Conservation (phyloP, 495 filamentous ascomycete species). For the Symbiotaphrina buchneri region DNA sequence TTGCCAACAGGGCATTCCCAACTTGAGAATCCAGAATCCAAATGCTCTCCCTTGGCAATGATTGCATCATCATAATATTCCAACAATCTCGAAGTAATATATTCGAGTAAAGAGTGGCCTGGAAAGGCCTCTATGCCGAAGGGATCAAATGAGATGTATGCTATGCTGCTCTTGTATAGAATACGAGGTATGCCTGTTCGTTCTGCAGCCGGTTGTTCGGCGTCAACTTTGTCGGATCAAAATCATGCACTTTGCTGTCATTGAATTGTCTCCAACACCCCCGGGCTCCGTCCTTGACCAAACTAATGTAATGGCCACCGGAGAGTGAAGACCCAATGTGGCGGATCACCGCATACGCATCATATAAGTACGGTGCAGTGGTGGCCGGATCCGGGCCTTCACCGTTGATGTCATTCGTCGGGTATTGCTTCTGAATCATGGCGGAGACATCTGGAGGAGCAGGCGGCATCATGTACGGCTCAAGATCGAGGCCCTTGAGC, state of each 20-base stretch:
- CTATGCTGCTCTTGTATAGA: constrained; percentile 24
- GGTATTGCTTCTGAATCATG: not conserved
- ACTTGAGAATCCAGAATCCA: too few species aligned
- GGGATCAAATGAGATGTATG: too few species aligned
- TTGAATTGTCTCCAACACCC: constrained; percentile 44
- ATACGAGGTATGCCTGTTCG: constrained; percentile 46
- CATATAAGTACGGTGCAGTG: constrained; percentile 42
- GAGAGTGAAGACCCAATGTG: constrained; percentile 39
- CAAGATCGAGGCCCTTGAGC: constrained; percentile 36
- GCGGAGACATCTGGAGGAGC: constrained; percentile 1
- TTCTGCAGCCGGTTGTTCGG: constrained; percentile 27
- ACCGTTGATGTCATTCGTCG: constrained; percentile 2
- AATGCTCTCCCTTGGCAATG: too few species aligned
- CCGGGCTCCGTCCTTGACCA: constrained; percentile 30
- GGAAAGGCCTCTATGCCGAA: too few species aligned
- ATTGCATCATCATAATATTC: too few species aligned
- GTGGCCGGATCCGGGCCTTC: constrained; percentile 21
- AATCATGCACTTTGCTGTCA: constrained; percentile 33
- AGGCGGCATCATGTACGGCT: constrained; percentile 8
- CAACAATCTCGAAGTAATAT: too few species aligned
- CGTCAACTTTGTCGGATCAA: constrained; percentile 27
- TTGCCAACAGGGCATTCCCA: too few species aligned
- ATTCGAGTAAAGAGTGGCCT: too few species aligned
- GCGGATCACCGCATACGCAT: constrained; percentile 48
- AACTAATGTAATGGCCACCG: constrained; percentile 46